Base-by-base conservation (phyloP, 2,329 filamentous ascomycete species). In the Fusarium cyanostomum region DNA sequence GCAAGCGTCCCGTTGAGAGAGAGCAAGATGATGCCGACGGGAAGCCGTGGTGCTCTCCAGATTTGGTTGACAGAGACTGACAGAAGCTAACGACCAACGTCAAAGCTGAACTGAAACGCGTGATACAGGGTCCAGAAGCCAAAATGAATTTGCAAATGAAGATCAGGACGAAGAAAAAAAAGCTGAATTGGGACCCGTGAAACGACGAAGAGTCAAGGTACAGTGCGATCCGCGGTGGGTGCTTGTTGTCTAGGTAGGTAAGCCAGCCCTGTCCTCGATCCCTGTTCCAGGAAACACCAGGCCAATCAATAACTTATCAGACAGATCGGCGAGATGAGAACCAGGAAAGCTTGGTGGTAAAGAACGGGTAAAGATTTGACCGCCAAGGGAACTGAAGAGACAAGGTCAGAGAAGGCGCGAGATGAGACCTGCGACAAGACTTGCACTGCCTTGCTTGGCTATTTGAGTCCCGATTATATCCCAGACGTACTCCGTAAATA, bases 361-460 rank as follows among this genome's bases (percentile, higher is more conserved):
- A 39, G 28, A 35, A n/a, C n/a, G n/a, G n/a, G n/a, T n/a, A n/a
- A n/a, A n/a, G n/a, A n/a, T n/a, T n/a, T n/a, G n/a, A 21, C 21
- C 13, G 44, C 24, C 44, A 42, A 52, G 34, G 48, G 56, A 50
- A 61, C 46, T 37, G 38, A 49, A 48, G 44, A 59, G 44, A 39
- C 10, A 21, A 30, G 26, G n/a, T 42, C 21, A 24, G 15, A 15
- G 26, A 45, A 30, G 62, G 48, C 49, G 39, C 56, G 26, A 64
- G 53, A 66, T 64, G 54, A 66, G 55, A 64, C 42, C 18, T 57
- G 46, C 16, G 30, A 27, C 42, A 41, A 37, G 45, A 31, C 48
- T 35, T 58, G 62, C 62, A 67, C 63, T 56, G 63, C 63, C 63
- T 54, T 51, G 59, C 59, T 66, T 66, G 59, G 63, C 64, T 37